Percentiles rank a stretch among this genome's conserved stretches.
These are phyloP conservation scores for Aspergillus quadrilineatus DNA, from an alignment of 2,329 filamentous ascomycete species.

Conservation along the genomic window DNA sequence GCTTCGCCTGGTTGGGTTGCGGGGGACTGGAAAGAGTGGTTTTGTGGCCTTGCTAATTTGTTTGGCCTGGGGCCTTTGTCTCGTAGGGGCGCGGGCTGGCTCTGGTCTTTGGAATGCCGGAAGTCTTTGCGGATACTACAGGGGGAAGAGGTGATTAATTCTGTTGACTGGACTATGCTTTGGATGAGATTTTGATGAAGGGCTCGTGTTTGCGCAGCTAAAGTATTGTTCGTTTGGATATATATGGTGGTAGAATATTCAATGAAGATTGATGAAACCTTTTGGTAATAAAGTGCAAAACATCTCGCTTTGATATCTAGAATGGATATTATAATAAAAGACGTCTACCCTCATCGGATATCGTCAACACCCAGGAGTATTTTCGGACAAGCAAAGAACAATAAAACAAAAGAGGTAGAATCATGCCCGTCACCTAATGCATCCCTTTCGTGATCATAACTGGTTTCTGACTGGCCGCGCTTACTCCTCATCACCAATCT, in stretches of 20 bases:
- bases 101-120: not conserved
- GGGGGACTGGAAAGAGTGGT: constrained; percentile 25
- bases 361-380: constrained; percentile 22
- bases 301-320: constrained; percentile 21
- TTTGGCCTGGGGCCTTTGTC: constrained; percentile 24
- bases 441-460: constrained; percentile 30
- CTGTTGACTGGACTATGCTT: not conserved
- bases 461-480: constrained; percentile 19
- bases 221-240: not conserved
- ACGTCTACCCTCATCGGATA: constrained; percentile 7
- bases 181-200: not conserved
- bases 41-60: constrained; percentile 34
- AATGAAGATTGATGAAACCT: not conserved
- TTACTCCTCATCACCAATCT: constrained; percentile 65
- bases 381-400: constrained; percentile 23
- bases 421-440: constrained; percentile 52
- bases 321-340: constrained; percentile 23
- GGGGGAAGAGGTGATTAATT: not conserved
- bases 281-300: constrained; percentile 7
- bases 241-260: not conserved
- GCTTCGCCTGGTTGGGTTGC: not conserved
- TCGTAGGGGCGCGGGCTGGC: not conserved
- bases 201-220: not conserved
- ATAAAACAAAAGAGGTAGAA: constrained; percentile 26
- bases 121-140: too few species aligned